These are phyloP conservation scores for Naegleria lovaniensis DNA, from an alignment of 208 protist genomes.

Conservation along the genomic window DNA sequence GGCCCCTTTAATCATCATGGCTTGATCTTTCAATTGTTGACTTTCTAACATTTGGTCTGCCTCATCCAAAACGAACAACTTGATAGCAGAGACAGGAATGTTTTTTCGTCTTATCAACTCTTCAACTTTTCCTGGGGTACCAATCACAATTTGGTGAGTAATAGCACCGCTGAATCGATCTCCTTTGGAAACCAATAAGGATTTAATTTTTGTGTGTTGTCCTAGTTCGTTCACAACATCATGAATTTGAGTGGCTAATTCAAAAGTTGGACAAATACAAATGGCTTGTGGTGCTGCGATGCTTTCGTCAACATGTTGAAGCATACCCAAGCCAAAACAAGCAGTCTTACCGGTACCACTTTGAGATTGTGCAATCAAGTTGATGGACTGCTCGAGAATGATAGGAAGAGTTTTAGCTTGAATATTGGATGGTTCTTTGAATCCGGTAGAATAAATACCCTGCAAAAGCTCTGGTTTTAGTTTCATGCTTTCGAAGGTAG, in stretches of 20 bases:
- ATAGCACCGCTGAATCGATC: neutral
- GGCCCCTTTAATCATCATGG: conserved; percentile 84
- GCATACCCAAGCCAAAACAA: neutral
- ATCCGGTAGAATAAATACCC: neutral
- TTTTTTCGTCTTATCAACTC: neutral
- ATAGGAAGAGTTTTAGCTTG: conserved; percentile 9
- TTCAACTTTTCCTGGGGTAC: conserved; percentile 20
- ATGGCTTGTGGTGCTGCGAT: neutral
- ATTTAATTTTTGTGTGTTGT: neutral
- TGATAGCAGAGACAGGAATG: neutral
- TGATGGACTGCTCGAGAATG: neutral
- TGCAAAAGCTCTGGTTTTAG: neutral
- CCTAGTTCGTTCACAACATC: neutral
- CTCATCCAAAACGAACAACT: conserved; percentile 95
- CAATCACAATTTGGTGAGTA: neutral
- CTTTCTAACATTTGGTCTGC: conserved; percentile 98
- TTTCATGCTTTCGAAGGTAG: neutral
- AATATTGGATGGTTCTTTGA: neutral
- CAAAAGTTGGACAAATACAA: neutral
- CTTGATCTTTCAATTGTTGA: conserved; percentile 97
- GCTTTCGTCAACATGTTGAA: neutral
- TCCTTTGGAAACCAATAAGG: neutral
- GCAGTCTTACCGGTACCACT: conserved; percentile 27
- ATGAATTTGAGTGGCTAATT: conserved; percentile 6
- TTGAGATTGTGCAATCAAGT: conserved; percentile 24